These are phyloP conservation scores for Leucocoprinus birnbaumii DNA, from an alignment of 768 basidiomycete genomes.

Conservation along the genomic window DNA sequence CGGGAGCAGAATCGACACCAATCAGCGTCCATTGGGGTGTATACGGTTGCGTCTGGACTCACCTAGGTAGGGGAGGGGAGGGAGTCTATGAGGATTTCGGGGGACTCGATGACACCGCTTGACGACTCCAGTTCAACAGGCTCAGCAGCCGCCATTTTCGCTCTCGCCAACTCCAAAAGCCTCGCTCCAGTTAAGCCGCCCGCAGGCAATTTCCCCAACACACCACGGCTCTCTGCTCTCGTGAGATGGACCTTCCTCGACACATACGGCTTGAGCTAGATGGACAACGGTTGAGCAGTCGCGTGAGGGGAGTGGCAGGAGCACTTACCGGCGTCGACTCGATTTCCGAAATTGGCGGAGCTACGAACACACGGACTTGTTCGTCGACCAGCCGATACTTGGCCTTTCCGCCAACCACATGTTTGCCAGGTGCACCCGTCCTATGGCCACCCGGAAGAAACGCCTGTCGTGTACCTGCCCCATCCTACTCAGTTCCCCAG, in stretches of 20 bases:
- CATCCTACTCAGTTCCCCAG: not conserved
- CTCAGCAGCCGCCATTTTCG: conserved; percentile 3
- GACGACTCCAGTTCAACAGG: not conserved
- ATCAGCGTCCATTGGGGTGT: not conserved
- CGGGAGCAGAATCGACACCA: not conserved
- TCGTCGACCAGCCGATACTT: conserved; percentile 83
- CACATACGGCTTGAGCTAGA: conserved; percentile 73
- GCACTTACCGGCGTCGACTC: conserved; percentile 50
- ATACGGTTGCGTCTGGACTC: not conserved
- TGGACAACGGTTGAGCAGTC: not conserved
- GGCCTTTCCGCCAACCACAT: conserved; percentile 71
- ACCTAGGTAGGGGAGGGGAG: not conserved
- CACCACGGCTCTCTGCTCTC: conserved; percentile 28
- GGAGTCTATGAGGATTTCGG: not conserved
- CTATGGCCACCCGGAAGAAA: conserved; percentile 80
- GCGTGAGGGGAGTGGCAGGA: not conserved
- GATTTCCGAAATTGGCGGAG: conserved; percentile 69
- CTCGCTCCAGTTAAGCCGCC: not conserved
- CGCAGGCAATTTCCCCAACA: conserved; percentile 29
- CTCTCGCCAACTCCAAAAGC: not conserved
- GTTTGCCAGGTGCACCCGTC: conserved; percentile 86
- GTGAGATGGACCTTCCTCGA: conserved; percentile 39
- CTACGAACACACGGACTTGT: conserved; percentile 80
- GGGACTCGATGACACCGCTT: no score
- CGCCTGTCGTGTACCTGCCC: conserved; percentile 82